These are phyloP conservation scores for Pyricularia pennisetigena DNA, from an alignment of 2,329 filamentous ascomycete species.

Conservation along the genomic window DNA sequence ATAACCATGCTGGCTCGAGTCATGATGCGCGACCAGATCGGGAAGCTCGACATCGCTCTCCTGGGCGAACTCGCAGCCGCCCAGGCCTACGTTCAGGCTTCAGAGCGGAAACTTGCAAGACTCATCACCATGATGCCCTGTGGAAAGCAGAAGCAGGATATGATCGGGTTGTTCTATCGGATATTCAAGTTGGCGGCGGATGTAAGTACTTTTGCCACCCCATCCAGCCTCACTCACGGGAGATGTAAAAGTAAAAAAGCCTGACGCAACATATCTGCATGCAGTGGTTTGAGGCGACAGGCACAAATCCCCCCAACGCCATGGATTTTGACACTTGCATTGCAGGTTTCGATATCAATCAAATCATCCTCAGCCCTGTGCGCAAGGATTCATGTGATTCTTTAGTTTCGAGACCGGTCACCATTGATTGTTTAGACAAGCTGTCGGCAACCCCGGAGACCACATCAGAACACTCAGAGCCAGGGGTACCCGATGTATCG, in stretches of 20 bases:
- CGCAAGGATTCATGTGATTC: not conserved
- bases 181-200: slow-evolving; percentile 4
- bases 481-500: not conserved
- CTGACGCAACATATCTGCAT: not conserved
- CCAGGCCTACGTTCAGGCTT: slow-evolving; percentile 7
- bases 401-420: not conserved
- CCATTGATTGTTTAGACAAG: no score
- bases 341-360: not conserved
- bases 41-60: slow-evolving; percentile 7
- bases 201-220: not conserved
- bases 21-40: slow-evolving; percentile 7
- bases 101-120: slow-evolving; percentile 8
- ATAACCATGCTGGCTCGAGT: slow-evolving; percentile 10
- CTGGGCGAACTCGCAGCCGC: slow-evolving; percentile 7
- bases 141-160: slow-evolving; percentile 6
- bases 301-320: not conserved
- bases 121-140: not conserved
- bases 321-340: not conserved
- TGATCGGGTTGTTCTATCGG: slow-evolving; percentile 11
- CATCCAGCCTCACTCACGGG: not conserved
- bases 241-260: not conserved
- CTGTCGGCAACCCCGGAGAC: not conserved
- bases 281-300: not conserved
- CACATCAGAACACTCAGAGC: not conserved
- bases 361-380: not conserved